A percentile compares a stretch with the other conserved stretches of the same genome.
Conservation (phyloP, 2,329 filamentous ascomycete species). For the Pseudonectria buxi region DNA sequence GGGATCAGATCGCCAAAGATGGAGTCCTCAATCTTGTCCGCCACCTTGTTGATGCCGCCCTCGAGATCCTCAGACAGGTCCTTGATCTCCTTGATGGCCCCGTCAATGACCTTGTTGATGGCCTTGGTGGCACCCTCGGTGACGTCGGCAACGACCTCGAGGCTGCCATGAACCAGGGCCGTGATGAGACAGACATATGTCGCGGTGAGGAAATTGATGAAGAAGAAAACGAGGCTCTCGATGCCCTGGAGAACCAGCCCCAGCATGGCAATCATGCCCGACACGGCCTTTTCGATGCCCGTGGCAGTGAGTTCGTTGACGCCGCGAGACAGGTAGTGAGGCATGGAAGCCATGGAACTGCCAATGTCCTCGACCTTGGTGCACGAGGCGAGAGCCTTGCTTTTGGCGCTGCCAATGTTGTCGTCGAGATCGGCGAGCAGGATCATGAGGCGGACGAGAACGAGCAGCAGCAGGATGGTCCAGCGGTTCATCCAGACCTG, state of each 20-base stretch:
- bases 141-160: constrained; percentile 57
- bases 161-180: constrained; percentile 69
- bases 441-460: constrained; percentile 75
- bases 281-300: constrained; percentile 73
- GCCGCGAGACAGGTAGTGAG: constrained; percentile 83
- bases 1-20: constrained; percentile 45
- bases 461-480: constrained; percentile 82
- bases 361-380: constrained; percentile 88
- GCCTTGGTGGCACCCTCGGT: constrained; percentile 46
- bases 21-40: constrained; percentile 32
- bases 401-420: constrained; percentile 68
- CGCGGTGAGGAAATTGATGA: constrained; percentile 83
- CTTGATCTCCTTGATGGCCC: constrained; percentile 54
- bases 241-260: constrained; percentile 74
- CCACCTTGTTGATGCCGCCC: constrained; percentile 44
- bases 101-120: constrained; percentile 44
- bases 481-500: constrained; percentile 98
- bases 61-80: constrained; percentile 44
- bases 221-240: constrained; percentile 81
- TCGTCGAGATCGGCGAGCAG: constrained; percentile 65
- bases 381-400: constrained; percentile 81
- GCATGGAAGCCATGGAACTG: constrained; percentile 96
- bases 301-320: constrained; percentile 80
- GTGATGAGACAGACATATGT: constrained; percentile 89
- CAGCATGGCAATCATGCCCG: constrained; percentile 72